Evolutionary conservation across 495 filamentous ascomycete genomes (phyloP), one percentile per base, ranked within the genome.

Genomic region (Lophiotrema nucula): DNA sequence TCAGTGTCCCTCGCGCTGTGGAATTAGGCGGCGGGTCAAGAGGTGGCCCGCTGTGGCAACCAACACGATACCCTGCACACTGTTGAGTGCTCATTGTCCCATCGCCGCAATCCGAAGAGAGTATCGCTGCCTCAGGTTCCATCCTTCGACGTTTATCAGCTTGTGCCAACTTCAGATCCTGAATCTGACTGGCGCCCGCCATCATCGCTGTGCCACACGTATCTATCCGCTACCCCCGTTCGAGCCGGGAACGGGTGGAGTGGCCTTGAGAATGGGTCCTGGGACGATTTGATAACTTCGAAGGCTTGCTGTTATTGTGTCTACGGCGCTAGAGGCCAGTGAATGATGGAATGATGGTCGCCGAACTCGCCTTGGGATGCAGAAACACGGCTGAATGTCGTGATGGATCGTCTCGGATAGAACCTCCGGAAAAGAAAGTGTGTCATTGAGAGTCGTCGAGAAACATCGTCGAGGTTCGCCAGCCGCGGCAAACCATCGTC

Each of bases 1-100:
- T 35, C 31, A 35, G 8, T 15, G 8, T 35, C 31, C 8, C 31
- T 15, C 31, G 31, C 31, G 31, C 31, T 8, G 15, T 8, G 31
- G 15, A 15, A 8, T 35, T 35, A n/a, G n/a, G n/a, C n/a, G n/a
- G n/a, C n/a, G n/a, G n/a, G 15, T 8, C 31, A 15, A 35, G 8
- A 35, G 23, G 15, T n/a, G 22, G 41, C 41, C 43, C 25, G 52
- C 21, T n/a, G 24, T 13, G 15, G 33, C 28, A 12, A 47, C 52
- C 52, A 56, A 56, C 52, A 56, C 52, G 35, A 56, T 21, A n/a
- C 41, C 52, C 52, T 56, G 52, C 47, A 27, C 52, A 27, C 27
- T 37, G 25, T 47, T 23, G 41, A 13, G 24, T 15, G 2, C 16
- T 6, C 31, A 35, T 8, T 35, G 15, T 8, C 31, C 8, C 31